These are phyloP conservation scores for Leptodontidium sp. DNA, from an alignment of 2,329 filamentous ascomycete species.

Conservation along the genomic window DNA sequence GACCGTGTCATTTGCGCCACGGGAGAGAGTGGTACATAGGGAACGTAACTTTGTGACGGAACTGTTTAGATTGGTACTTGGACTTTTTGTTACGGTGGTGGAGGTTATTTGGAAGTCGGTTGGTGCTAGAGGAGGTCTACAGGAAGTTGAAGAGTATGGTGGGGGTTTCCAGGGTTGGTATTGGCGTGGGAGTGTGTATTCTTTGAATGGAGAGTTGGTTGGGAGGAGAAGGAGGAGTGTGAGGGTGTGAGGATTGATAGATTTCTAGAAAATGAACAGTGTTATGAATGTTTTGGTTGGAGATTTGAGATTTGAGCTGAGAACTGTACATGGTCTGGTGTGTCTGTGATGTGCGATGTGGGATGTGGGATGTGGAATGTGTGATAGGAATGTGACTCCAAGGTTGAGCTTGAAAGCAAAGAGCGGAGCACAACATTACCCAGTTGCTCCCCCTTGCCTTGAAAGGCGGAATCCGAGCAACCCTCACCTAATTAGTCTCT, in stretches of 20 bases:
- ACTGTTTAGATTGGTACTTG: conserved; percentile 11
- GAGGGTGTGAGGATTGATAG: background rate
- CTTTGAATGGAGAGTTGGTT: conserved; percentile 1
- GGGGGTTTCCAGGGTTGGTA: conserved; percentile 31
- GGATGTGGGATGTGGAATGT: too few species aligned
- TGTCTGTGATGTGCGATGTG: too few species aligned
- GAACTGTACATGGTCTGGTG: too few species aligned
- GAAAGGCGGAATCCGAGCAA: too few species aligned
- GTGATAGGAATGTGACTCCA: too few species aligned
- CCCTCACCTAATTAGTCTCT: too few species aligned
- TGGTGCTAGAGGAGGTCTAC: conserved; percentile 29
- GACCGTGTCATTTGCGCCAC: conserved; percentile 20
- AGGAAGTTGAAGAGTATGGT: conserved; percentile 31
- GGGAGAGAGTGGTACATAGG: background rate
- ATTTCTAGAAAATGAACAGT: background rate
- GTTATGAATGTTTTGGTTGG: background rate
- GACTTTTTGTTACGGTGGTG: conserved; percentile 18
- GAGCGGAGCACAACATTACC: too few species aligned
- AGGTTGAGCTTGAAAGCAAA: too few species aligned
- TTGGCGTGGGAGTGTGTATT: conserved; percentile 33
- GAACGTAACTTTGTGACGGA: conserved; percentile 1
- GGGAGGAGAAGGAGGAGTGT: background rate
- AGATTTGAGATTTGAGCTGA: background rate
- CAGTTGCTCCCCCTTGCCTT: too few species aligned
- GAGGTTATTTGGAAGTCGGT: conserved; percentile 33